Conservation (phyloP, 495 filamentous ascomycete genomes). For the Neurospora intermedia region DNA sequence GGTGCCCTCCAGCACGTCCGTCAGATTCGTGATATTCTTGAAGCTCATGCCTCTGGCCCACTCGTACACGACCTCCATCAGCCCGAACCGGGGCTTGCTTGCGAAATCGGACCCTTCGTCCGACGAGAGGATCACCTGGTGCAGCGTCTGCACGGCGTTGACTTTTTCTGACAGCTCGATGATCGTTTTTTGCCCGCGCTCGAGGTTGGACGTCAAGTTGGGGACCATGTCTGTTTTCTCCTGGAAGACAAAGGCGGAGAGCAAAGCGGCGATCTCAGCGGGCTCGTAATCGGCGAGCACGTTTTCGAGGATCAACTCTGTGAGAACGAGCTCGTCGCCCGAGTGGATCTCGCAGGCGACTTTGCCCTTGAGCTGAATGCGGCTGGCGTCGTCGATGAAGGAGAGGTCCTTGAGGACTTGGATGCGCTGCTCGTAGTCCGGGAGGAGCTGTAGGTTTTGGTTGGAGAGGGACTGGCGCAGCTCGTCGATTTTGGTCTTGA, state of each 20-base stretch:
- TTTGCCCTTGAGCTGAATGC: conserved; percentile 92
- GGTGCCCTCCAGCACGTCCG: conserved; percentile 92
- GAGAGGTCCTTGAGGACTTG: conserved; percentile 79
- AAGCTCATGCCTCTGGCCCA: conserved; percentile 98
- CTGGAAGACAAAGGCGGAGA: conserved; percentile 96
- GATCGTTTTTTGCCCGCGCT: conserved; percentile 77
- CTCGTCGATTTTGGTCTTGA: conserved; percentile 80
- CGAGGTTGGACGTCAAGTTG: conserved; percentile 71
- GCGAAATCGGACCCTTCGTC: conserved; percentile 92
- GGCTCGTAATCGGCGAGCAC: conserved; percentile 91
- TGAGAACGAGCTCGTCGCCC: conserved; percentile 93
- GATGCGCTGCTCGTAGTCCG: conserved; percentile 94
- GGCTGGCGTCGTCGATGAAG: conserved; percentile 74
- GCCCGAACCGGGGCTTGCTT: conserved; percentile 72
- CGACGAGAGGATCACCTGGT: conserved; percentile 80
- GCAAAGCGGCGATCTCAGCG: conserved; percentile 88
- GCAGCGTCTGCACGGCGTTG: conserved; percentile 71
- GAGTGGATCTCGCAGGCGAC: conserved; percentile 98
- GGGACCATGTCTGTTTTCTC: conserved; percentile 85
- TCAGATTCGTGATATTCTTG: conserved; percentile 93
- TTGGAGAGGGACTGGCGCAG: conserved; percentile 84
- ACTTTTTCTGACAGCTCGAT: conserved; percentile 83
- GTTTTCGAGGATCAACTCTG: conserved; percentile 92
- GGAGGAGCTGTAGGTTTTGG: conserved; percentile 92
- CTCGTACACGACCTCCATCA: conserved; percentile 97